A percentile compares a stretch with the other conserved stretches of the same genome.
phyloP scores from a whole-genome alignment of 139 green algal genomes.

The Chlamydomonas sphaeroides region DNA sequence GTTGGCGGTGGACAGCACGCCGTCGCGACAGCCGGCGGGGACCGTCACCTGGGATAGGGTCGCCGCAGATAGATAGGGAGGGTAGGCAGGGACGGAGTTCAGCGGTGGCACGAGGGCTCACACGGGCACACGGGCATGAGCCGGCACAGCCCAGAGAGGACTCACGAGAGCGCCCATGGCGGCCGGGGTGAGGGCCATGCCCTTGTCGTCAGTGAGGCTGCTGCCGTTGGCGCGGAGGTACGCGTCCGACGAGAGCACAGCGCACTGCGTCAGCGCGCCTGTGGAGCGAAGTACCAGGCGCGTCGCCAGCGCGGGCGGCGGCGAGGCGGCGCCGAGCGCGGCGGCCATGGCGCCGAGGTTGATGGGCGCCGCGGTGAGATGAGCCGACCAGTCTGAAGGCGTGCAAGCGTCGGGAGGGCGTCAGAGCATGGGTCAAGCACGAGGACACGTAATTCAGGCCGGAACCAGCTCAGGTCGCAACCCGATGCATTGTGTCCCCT shows the following conservation, averaged over 20 bases:
- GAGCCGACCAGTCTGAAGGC: not conserved
- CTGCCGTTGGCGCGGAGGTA: not conserved
- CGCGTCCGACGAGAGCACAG: not conserved
- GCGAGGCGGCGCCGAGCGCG: not conserved
- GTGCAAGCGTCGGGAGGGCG: no score
- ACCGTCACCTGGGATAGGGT: not conserved
- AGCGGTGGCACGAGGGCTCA: not conserved
- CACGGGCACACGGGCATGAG: not conserved
- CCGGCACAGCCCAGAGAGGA: not conserved
- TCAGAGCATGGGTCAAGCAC: no score
- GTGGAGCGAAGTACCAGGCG: not conserved
- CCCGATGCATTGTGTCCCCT: no score
- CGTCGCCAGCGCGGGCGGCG: not conserved
- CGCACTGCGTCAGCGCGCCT: not conserved
- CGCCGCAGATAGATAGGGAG: not conserved
- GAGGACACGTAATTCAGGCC: no score
- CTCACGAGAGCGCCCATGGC: no score
- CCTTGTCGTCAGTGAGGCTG: not conserved
- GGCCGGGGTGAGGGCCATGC: not conserved
- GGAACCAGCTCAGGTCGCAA: no score
- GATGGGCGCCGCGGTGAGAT: not conserved
- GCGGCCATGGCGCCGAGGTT: not conserved
- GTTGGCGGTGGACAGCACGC: not conserved
- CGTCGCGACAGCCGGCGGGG: constrained; percentile 16
- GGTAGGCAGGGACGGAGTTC: no score